Evolutionary conservation across 805 yeast species (phyloP), one percentile per base, ranked within the genome.

Genomic region (Metschnikowia peoriensis): DNA sequence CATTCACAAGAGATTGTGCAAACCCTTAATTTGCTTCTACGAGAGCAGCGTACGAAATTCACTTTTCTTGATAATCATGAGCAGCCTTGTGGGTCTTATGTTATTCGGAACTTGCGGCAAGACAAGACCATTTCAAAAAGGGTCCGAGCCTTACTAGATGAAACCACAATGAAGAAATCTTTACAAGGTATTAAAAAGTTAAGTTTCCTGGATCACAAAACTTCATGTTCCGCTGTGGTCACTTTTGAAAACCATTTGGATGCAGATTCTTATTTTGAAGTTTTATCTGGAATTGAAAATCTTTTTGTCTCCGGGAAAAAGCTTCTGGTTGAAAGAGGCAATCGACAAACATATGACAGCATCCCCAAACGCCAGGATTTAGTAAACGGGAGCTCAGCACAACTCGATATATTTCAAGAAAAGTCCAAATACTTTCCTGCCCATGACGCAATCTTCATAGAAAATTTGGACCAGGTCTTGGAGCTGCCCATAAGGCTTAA

Each of bases 391-490:
- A 3, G 22, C 4, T 22, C 22, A 22, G 4, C 22, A 22, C 22
- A 22, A 22, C 22, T 22, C 4, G 22, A 22, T 22, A 2, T 22
- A 22, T 22, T 22, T 4, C 22, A 22, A 22, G 22, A 22, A 22
- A 22, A 22, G 22, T 4, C 22, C 4, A 22, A 22, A 22, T 22
- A 22, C 4, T 22, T 22, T 22, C 35, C 35, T 32, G 10, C 35
- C 14, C 35, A 65, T 52, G 69, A 66, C 46, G 61, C 68, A 14
- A 50, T 71, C 0, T 57, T 68, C 6, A 40, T 72, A 11, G 76
- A 78, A 43, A 80, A 80, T 54, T 81, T 79, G 61, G 75, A 76
- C 46, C 80, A 80, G 50, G 71, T 87, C 38, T 82, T 84, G 53
- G 77, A 83, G 38, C 79, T 77, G 45, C 34, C 35, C 4, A 35